Evolutionary conservation across 768 basidiomycete genomes (phyloP).

Genomic region (Auricularia heimuer): DNA sequence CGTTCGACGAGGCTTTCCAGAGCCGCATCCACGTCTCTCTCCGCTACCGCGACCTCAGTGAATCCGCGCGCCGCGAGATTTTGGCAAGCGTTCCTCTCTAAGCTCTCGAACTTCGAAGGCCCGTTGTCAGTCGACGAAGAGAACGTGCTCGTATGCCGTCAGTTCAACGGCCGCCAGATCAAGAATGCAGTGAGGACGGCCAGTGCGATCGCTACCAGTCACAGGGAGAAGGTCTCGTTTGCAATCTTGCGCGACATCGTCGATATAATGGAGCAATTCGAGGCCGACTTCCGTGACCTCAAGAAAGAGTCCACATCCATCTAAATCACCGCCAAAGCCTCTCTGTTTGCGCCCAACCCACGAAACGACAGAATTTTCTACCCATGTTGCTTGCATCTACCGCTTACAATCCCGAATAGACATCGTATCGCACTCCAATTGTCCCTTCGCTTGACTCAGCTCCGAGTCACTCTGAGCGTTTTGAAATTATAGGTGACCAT

Average conservation of each 20-base stretch:
- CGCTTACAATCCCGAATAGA: too few species aligned
- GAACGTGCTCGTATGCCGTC: conserved; percentile 35
- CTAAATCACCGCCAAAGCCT: too few species aligned
- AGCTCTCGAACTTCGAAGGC: conserved; percentile 17
- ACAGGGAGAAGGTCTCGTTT: conserved; percentile 37
- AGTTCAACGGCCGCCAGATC: conserved; percentile 56
- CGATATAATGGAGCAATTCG: conserved; percentile 41
- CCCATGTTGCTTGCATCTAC: too few species aligned
- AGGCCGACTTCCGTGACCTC: conserved; percentile 4
- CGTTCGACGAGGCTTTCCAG: conserved; percentile 29
- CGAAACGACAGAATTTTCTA: too few species aligned
- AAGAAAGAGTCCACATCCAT: too few species aligned
- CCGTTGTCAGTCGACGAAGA: conserved; percentile 35
- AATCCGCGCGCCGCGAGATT: conserved; percentile 45
- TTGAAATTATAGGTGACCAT: too few species aligned
- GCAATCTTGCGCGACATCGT: conserved; percentile 26
- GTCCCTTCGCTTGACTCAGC: too few species aligned
- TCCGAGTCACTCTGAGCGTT: too few species aligned
- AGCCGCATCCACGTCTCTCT: conserved; percentile 29
- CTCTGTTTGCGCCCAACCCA: too few species aligned
- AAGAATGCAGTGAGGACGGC: conserved; percentile 62
- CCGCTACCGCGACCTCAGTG: conserved; percentile 49
- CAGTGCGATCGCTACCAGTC: conserved; percentile 44
- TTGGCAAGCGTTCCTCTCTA: conserved; percentile 51
- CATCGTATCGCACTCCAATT: too few species aligned